Evolutionary conservation across 1,284 basidiomycete species (phyloP).

Genomic region (Cryptococcus floricola): DNA sequence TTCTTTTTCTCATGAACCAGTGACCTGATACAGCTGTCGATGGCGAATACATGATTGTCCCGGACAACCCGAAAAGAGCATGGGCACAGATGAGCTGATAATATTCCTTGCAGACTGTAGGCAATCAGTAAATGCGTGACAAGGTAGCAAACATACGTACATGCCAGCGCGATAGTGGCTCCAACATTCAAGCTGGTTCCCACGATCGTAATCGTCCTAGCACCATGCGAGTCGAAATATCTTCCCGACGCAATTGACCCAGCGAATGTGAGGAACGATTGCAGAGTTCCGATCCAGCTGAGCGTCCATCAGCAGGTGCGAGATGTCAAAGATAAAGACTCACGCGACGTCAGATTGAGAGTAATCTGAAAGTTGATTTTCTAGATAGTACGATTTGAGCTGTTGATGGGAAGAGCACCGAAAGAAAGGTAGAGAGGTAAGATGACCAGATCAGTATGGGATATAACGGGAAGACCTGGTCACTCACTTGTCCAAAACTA

Average conservation of each 20-base stretch:
- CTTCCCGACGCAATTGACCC: constrained; percentile 37
- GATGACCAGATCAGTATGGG: no score
- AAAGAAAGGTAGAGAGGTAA: no score
- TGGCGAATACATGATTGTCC: constrained; percentile 38
- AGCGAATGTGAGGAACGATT: constrained; percentile 33
- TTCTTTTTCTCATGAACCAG: constrained; percentile 41
- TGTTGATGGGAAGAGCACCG: not conserved
- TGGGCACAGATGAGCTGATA: constrained; percentile 46
- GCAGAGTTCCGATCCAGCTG: constrained; percentile 43
- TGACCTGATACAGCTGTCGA: constrained; percentile 40
- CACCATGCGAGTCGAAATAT: constrained; percentile 45
- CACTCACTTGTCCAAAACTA: constrained; percentile 28
- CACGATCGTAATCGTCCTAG: constrained; percentile 23
- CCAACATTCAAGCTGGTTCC: constrained; percentile 28
- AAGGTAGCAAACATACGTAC: constrained; percentile 19
- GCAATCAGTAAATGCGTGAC: not conserved
- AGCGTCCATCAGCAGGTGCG: not conserved
- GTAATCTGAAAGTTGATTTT: constrained; percentile 34
- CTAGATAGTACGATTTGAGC: constrained; percentile 38
- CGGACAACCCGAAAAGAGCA: constrained; percentile 36
- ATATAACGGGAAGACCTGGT: no score
- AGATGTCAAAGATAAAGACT: constrained; percentile 11
- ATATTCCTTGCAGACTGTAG: constrained; percentile 37
- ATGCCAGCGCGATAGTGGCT: constrained; percentile 38
- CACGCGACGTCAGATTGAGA: constrained; percentile 39